These are phyloP conservation scores for Jackrogersella minutella DNA, from an alignment of 495 filamentous ascomycete species.

Conservation along the genomic window DNA sequence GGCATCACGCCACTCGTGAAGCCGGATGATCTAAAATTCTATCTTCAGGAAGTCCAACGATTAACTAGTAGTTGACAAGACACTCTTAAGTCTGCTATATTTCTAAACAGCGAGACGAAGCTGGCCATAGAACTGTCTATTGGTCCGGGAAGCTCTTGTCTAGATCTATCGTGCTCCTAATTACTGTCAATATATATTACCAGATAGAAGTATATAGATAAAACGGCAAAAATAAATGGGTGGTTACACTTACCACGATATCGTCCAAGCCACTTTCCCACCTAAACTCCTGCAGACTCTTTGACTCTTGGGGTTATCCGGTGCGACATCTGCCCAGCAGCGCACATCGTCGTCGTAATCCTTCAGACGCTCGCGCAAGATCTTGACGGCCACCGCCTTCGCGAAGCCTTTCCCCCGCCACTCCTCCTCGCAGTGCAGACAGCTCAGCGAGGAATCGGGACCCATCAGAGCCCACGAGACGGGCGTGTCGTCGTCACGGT, in stretches of 20 bases:
- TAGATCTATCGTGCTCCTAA: slow-evolving; percentile 41
- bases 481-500: slow-evolving; percentile 46
- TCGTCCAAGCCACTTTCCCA: slow-evolving; percentile 47
- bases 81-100: neutral
- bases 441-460: slow-evolving; percentile 40
- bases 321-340: slow-evolving; percentile 54
- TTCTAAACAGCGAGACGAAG: neutral
- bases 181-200: neutral
- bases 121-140: slow-evolving; percentile 11
- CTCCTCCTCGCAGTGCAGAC: slow-evolving; percentile 45
- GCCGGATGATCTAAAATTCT: slow-evolving; percentile 90
- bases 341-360: slow-evolving; percentile 51
- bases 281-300: slow-evolving; percentile 55
- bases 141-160: slow-evolving; percentile 35
- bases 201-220: neutral
- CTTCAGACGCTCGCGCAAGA: slow-evolving; percentile 50
- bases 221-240: neutral
- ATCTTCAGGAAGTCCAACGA: slow-evolving; percentile 90
- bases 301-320: slow-evolving; percentile 51
- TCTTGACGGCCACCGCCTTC: slow-evolving; percentile 51
- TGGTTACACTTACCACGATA: slow-evolving; percentile 53
- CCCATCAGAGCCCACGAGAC: slow-evolving; percentile 56
- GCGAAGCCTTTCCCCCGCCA: slow-evolving; percentile 56
- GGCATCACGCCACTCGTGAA: slow-evolving; percentile 94
- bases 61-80: slow-evolving; percentile 49